Base-by-base conservation (phyloP, 148 eudicot genomes). In the Cornus kousa region DNA sequence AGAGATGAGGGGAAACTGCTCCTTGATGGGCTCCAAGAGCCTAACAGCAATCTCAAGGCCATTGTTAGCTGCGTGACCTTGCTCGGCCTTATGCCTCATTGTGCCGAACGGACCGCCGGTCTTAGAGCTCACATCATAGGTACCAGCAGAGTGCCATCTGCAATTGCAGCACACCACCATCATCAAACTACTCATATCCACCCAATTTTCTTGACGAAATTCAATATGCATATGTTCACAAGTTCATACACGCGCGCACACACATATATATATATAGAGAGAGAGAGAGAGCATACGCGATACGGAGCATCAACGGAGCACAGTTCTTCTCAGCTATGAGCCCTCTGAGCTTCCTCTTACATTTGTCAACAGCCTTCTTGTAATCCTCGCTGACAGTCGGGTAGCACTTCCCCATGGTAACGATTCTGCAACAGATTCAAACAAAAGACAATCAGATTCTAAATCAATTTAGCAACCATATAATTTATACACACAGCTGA, bases 101-200 rank as follows among this genome's bases (percentile, higher is more conserved):
- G 98, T 94, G 9, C 98, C 98, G 32, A 94, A 94, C 3, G 98
- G 98, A 66, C 98, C 98, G 64, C 98, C 98, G 37, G 90, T 92
- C 87, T 86, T 94, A 11, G 89, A 72, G 32, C 60, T 74, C 75
- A 78, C 82, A 71, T 94, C 98, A 46, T 60, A 94, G 28, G 98
- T 94, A 79, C 96, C 98, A 78, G 98, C 98, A 70, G 97, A 94
- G 93, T 94, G 98, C 96, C 96, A 94, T 79, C 98, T 94, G 81
- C 33, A 79, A 8, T 48, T 32, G 72, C 5, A 74, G 39, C 35
- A 66, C 23, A 22, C 1, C 23, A 20, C 17, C 33, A 68, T n/a
- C 43, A 75, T 12, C 11, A n/a, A 65, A 22, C 2, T 3, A 60
- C 16, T 6, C 2, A 60, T 60, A 4, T 57, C 57, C 31, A 28